Evolutionary conservation across 768 basidiomycete genomes (phyloP), one percentile per base, ranked within the genome.

Genomic region (Hydnum rufescens): DNA sequence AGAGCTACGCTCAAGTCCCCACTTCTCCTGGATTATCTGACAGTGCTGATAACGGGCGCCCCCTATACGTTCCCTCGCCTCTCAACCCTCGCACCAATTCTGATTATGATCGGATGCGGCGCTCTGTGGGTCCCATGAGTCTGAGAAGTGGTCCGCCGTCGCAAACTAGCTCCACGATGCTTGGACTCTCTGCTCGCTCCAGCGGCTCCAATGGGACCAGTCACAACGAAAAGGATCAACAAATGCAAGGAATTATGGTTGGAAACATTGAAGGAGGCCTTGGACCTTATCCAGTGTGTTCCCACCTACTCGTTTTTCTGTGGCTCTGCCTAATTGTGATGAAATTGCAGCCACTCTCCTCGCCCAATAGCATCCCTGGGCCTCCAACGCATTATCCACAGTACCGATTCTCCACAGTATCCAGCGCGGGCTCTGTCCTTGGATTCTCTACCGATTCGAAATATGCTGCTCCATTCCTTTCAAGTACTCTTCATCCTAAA

Each of bases 401-500:
- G 44, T 28, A 54, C 34, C 56, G 56, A 4, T 54, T 54, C 44
- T 57, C 56, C 6, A 55, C 54, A 8, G 31, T 54, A 25, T 57
- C 56, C 28, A 54, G 53, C 22, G 50, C 36, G 16, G 51, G 50
- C 32, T 57, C 56, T 13, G 49, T 54, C 25, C 36, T 55, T 32
- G 47, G 53, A 8, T 49, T 55, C 22, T 13, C 49, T 16, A 29
- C 55, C 16, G 55, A 55, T 31, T 55, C 55, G 2, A 55, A 55
- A 31, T 55, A 55, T 47, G 54, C 55, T 30, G 42, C 23, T 2
- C 5, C 47, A 18, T 55, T 53, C 52, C 32, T 53, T n/a, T n/a
- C n/a, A n/a, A n/a, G n/a, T n/a, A 43, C 51, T 29, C 53, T 53
- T 34, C 25, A 54, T 52, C 42, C 42, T 28, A 47, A 25, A 47